Base-by-base conservation (phyloP, 31 red algal genomes). In the Bonnemaisonia californica region DNA sequence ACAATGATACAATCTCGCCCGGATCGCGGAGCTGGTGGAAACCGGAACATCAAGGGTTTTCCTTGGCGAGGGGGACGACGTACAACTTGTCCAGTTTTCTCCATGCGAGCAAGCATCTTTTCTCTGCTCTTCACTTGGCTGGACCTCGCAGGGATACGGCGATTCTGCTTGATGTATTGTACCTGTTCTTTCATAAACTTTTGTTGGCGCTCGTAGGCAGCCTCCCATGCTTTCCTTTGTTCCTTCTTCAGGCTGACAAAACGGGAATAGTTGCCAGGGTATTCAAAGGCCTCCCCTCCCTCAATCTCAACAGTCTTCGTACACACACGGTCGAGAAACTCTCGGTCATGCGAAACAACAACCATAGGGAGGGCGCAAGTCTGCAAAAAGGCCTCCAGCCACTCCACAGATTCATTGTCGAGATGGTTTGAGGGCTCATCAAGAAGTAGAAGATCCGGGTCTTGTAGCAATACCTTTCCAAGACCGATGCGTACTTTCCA, bases 371-470 rank as follows among this genome's bases (percentile, higher is more conserved):
- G 70, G 27, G 79, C 83, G 41, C 60, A 86, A 33, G 41, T 30
- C 16, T 82, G 81, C 3, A 99, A 61, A 51, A 77, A 99, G 29
- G 47, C 54, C 70, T 99, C 97, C 9, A 99, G 85, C 97, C 97
- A 99, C 61, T 95, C 90, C 5, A 99, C 90, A 11, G 87, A 92
- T 70, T 93, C 93, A 39, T 91, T 80, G 57, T 99, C 97, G 51
- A 99, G 58, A 74, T 99, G 97, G 71, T 99, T 99, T 39, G 92
- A 93, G n/a, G 97, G 97, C 85, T 99, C 97, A 77, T 99, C 97
- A 13, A 99, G 82, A 12, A 96, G 73, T 11, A 99, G 55, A 2
- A 95, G 54, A 51, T 99, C 89, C 48, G 97, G 97, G 75, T 95
- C 82, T 80, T 93, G 81, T 12, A 99, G 79, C 18, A 99, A 77